Percentiles rank a stretch among this genome's conserved stretches.
Evolutionary conservation across 768 basidiomycete genomes (phyloP).

Genomic region (Fomitopsis serialis): DNA sequence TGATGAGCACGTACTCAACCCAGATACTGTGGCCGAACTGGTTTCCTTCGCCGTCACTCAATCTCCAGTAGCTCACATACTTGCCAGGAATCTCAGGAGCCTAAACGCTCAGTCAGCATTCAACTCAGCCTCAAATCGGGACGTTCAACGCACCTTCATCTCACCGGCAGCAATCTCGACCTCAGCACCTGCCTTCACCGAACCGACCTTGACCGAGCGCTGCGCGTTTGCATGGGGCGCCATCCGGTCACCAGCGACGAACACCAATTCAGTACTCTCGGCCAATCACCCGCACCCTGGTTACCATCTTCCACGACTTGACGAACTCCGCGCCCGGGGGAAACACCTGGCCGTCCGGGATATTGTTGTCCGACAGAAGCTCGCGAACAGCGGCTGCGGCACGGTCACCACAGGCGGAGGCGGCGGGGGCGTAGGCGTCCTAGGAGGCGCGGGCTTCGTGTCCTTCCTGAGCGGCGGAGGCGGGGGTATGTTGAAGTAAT

Average conservation of each 20-base stretch:
- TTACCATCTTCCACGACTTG: conserved; percentile 80
- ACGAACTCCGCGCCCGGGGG: conserved; percentile 84
- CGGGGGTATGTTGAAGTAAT: conserved; percentile 2
- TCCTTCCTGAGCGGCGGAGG: background rate
- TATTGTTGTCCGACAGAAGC: conserved; percentile 65
- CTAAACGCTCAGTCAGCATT: conserved; percentile 23
- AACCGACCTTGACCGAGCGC: conserved; percentile 44
- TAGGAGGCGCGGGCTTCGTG: background rate
- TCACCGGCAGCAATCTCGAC: conserved; percentile 69
- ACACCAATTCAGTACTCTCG: conserved; percentile 60
- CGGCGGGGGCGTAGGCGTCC: background rate
- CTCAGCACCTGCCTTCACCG: conserved; percentile 49
- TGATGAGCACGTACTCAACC: conserved; percentile 59
- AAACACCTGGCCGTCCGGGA: conserved; percentile 69
- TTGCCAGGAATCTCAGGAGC: conserved; percentile 71
- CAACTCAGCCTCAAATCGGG: background rate
- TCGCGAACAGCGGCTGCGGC: conserved; percentile 38
- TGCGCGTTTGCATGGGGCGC: conserved; percentile 28
- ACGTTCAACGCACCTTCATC: conserved; percentile 48
- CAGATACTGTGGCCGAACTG: conserved; percentile 73
- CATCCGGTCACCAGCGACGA: conserved; percentile 66
- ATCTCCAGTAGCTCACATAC: conserved; percentile 74
- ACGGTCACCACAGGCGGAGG: background rate
- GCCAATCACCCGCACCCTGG: conserved; percentile 60
- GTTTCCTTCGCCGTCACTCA: conserved; percentile 51